These are phyloP conservation scores for Dianthus caryophyllus DNA, from an alignment of 148 eudicot genomes.

Conservation along the genomic window DNA sequence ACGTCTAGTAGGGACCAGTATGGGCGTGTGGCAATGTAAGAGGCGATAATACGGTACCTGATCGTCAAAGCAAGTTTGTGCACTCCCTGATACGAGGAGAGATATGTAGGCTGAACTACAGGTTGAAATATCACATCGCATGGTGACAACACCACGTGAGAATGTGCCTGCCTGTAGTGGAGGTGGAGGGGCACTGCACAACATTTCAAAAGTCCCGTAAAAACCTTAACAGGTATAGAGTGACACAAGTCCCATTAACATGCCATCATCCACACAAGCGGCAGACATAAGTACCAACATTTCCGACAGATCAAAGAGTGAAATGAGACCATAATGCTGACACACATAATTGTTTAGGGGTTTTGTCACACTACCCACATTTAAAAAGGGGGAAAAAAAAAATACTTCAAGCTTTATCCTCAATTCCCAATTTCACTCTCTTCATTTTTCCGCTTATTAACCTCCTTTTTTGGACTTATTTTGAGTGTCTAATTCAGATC, in stretches of 20 bases:
- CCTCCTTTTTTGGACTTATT: no score
- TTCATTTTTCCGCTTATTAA: no score
- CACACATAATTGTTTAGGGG: no score
- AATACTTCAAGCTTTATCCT: no score
- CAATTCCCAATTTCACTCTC: no score
- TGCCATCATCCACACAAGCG: background rate
- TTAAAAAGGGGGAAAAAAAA: no score
- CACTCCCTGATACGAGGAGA: conserved; percentile 90
- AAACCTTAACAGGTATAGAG: background rate
- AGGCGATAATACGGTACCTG: conserved; percentile 74
- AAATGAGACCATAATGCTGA: background rate
- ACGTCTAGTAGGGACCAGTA: background rate
- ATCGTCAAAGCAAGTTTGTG: conserved; percentile 97
- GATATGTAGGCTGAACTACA: conserved; percentile 84
- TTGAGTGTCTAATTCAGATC: no score
- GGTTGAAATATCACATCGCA: conserved; percentile 93
- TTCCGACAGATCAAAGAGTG: background rate
- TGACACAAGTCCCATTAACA: background rate
- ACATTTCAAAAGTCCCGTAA: conserved; percentile 16
- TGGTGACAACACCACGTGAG: conserved; percentile 96
- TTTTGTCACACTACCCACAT: no score
- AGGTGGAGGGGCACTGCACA: conserved; percentile 92
- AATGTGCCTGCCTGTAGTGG: conserved; percentile 95
- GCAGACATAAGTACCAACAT: background rate
- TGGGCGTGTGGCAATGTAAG: background rate